These are phyloP conservation scores for Plasmodium berghei DNA, from an alignment of 169 alveolate genomes.

Conservation along the genomic window DNA sequence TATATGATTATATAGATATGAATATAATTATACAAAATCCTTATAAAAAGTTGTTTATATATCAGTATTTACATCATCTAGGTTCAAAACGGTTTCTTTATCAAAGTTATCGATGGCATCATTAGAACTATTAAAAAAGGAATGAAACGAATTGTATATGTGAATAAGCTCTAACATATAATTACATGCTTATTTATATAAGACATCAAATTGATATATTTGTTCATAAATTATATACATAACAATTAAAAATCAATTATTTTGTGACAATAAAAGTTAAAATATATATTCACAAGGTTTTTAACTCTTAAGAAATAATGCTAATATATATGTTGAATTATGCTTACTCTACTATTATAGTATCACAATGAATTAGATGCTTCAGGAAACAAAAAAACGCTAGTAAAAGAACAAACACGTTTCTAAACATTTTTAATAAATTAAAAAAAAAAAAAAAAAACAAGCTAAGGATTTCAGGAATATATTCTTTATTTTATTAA, in stretches of 20 bases:
- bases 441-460: slow-evolving; percentile 24
- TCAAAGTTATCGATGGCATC: slow-evolving; percentile 36
- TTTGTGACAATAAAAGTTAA: too few relatives aligned
- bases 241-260: too few relatives aligned
- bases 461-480: slow-evolving; percentile 4
- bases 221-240: too few relatives aligned
- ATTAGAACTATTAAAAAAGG: slow-evolving; percentile 34
- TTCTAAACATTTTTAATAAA: slow-evolving; percentile 46
- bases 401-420: slow-evolving; percentile 27
- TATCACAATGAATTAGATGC: slow-evolving; percentile 40
- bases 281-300: too few relatives aligned
- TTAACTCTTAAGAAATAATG: background rate
- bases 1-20: slow-evolving; percentile 8
- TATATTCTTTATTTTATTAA: slow-evolving; percentile 12
- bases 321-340: background rate
- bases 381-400: slow-evolving; percentile 44
- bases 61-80: slow-evolving; percentile 38
- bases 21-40: slow-evolving; percentile 1
- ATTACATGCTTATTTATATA: slow-evolving; percentile 5
- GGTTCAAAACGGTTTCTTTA: slow-evolving; percentile 65
- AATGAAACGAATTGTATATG: background rate
- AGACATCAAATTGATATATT: too few relatives aligned
- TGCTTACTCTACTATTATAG: slow-evolving; percentile 70
- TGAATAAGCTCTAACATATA: background rate
- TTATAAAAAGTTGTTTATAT: background rate